Evolutionary conservation across 805 yeast genomes (phyloP).

Genomic region (Ogataea nakhonphanomensis): DNA sequence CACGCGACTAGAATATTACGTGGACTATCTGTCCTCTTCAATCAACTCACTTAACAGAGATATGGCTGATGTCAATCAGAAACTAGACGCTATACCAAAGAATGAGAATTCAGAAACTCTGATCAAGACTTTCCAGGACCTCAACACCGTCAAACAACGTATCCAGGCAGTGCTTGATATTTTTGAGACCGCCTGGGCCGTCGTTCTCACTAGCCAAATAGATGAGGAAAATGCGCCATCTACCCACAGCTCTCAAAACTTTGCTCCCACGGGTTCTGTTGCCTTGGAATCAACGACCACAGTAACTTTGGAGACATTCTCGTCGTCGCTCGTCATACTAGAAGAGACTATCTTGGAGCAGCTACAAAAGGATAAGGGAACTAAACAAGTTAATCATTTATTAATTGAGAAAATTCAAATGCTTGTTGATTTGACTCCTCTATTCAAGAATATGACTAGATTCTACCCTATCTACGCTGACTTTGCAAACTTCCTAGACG

Average conservation of each 20-base stretch:
- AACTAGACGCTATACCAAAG: slow-evolving; percentile 19
- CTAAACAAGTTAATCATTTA: slow-evolving; percentile 32
- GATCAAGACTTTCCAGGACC: slow-evolving; percentile 38
- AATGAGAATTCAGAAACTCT: slow-evolving; percentile 16
- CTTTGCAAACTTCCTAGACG: slow-evolving; percentile 42
- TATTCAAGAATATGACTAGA: slow-evolving; percentile 49
- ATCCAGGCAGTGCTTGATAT: slow-evolving; percentile 44
- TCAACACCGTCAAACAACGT: slow-evolving; percentile 44
- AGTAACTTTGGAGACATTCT: slow-evolving; percentile 28
- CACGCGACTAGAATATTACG: slow-evolving; percentile 62
- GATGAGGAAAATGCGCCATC: slow-evolving; percentile 13
- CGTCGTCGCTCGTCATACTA: slow-evolving; percentile 41
- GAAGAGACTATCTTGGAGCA: slow-evolving; percentile 44
- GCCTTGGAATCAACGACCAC: slow-evolving; percentile 4
- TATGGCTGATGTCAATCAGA: slow-evolving; percentile 31
- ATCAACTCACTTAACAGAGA: slow-evolving; percentile 54
- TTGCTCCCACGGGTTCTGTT: slow-evolving; percentile 14
- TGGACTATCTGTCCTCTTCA: slow-evolving; percentile 57
- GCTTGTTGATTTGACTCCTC: slow-evolving; percentile 46
- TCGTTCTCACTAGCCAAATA: slow-evolving; percentile 33
- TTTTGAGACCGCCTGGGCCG: slow-evolving; percentile 42
- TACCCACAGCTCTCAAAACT: not conserved
- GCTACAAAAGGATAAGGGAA: slow-evolving; percentile 31
- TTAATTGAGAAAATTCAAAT: slow-evolving; percentile 43
- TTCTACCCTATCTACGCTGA: slow-evolving; percentile 50